Evolutionary conservation across 108 stramenopile species (phyloP), one percentile per base, ranked within the genome.

Genomic region (Pseudonitzschia pungens): DNA sequence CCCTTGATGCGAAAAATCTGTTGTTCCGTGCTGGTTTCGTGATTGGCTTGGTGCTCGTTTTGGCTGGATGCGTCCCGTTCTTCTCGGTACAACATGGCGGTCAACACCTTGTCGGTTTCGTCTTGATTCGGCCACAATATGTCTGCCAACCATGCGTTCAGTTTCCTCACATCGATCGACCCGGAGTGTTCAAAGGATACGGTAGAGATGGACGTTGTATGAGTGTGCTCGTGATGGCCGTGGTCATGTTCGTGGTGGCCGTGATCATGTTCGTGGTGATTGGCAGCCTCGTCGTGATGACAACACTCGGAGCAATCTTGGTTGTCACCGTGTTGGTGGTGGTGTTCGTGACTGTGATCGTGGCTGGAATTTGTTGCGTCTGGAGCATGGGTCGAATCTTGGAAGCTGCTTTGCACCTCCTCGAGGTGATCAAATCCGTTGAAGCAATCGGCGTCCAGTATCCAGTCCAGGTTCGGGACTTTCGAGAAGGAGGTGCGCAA

Each of bases 391-490:
- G 53, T 8, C 2, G 21, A 0, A 0, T 16, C 85, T 80, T 58
- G 0, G 0, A 58, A 0, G 15, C 57, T 27, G 16, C 6, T 31
- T 27, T 58, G 10, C 1, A 89, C 63, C 29, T 89, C 85, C 64
- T 77, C 80, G 32, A 79, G 57, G 41, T 84, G 69, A 15, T 73
- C 82, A 1, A 71, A 22, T 27, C 78, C 84, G 62, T 88, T 83
- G 77, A 97, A 99, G 72, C 91, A 90, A 60, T 87, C 71, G 9
- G 96, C 84, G 77, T 96, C 91, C 20, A 99, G 74, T 22, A 99
- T 84, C 95, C 91, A 93, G 12, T 77, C 65, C 26, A 97, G 65
- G 72, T 92, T 86, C 40, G 91, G 90, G 5, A 99, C 83, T 44
- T 76, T 68, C 12, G 94, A 96, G 66, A 79, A 92, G 14, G 92